Base-by-base conservation (phyloP, 2,329 filamentous ascomycete species). In the Knufia fluminis region DNA sequence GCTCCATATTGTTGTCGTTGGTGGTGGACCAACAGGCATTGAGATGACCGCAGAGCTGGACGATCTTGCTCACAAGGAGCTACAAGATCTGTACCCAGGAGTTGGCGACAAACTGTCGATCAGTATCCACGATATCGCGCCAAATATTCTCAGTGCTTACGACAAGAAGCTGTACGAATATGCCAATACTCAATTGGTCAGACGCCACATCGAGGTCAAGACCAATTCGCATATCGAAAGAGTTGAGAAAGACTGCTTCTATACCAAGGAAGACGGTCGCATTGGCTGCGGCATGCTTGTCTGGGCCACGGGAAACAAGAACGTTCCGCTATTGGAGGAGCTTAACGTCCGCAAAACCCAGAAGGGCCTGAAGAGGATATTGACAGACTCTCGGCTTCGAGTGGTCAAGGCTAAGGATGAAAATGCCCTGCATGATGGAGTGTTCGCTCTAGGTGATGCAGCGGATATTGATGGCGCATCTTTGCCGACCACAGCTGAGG, bases 91-190 rank as follows among this genome's bases (percentile, higher is more conserved):
- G 4, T 72, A 70, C 49, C 66, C 69, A 1, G 62, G 67, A 22
- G 57, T 72, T 1, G 65, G 66, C 16, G 64, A 62, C 2, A 65
- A 68, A 36, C 41, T 71, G 7, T 60, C 54, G 3, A 67, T 73
- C 24, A 64, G 64, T n/a, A 67, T 73, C 33, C 68, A 72, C 48
- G 70, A 72, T 52, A 67, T 72, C 1, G 70, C 69, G 3, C 62
- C 66, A 3, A 55, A 62, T 9, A 67, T 72, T 9, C 57, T 72
- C 24, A 62, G 62, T 6, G 66, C 63, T 0, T 73, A 71, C 42
- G 71, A 72, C 42, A 54, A 62, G 10, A 64, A 63, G 14, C 56
- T 72, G 20, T 62, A 65, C 23, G 64, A 71, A 24, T 71, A 72
- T 49, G 70, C 70, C 1, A 61, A 64, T 39, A 51, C 64, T 36